These are phyloP conservation scores for Huiozyma sinensis DNA, from an alignment of 805 yeast species.

Conservation along the genomic window DNA sequence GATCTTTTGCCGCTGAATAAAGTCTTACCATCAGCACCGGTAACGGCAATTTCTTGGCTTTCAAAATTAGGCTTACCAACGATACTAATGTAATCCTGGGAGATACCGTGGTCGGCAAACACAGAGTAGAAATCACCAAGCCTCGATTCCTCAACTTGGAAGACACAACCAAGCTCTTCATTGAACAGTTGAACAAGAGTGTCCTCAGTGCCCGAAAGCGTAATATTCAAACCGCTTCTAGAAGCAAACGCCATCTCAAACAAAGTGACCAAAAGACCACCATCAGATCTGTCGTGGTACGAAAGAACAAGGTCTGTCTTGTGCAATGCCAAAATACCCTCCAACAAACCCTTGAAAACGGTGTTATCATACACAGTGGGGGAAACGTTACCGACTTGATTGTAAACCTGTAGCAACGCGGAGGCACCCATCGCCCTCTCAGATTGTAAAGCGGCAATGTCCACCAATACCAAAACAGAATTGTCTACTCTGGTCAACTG, in stretches of 20 bases:
- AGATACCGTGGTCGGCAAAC: conserved; percentile 49
- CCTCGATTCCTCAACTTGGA: conserved; percentile 61
- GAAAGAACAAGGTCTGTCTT: conserved; percentile 57
- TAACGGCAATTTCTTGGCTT: conserved; percentile 38
- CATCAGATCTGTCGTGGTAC: conserved; percentile 94
- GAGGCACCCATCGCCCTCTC: conserved; percentile 76
- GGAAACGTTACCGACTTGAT: conserved; percentile 69
- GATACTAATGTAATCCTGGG: conserved; percentile 41
- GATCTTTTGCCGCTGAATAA: conserved; percentile 52
- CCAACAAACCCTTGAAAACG: conserved; percentile 58
- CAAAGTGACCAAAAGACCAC: conserved; percentile 80
- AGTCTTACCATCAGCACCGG: conserved; percentile 26
- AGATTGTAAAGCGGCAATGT: conserved; percentile 48
- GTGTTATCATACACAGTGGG: conserved; percentile 72
- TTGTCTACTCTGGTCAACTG: conserved; percentile 46
- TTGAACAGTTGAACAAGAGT: conserved; percentile 59
- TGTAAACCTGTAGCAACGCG: conserved; percentile 87
- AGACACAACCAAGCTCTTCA: conserved; percentile 93
- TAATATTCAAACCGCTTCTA: conserved; percentile 67
- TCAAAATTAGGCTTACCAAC: conserved; percentile 62
- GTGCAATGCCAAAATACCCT: conserved; percentile 64
- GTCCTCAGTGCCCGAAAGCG: conserved; percentile 28
- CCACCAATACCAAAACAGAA: conserved; percentile 67
- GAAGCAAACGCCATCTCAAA: conserved; percentile 97
- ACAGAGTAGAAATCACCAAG: conserved; percentile 43